A percentile compares a stretch with the other conserved stretches of the same genome.
Evolutionary conservation across 1,284 basidiomycete species (phyloP).

Genomic region (Leccinum fallax): DNA sequence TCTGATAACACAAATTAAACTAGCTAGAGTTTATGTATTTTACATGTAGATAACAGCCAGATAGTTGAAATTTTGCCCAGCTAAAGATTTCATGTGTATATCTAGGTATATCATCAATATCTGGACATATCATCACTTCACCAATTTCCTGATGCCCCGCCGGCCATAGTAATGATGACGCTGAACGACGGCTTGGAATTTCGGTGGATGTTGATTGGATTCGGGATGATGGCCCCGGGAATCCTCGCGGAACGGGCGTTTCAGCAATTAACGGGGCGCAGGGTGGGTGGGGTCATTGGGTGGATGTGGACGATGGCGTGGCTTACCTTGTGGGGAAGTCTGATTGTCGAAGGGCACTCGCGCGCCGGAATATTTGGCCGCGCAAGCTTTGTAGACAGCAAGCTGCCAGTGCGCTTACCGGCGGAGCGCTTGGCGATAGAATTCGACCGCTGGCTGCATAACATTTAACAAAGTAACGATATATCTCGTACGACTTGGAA

Average conservation of each 20-base stretch:
- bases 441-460: conserved; percentile 15
- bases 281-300: conserved; percentile 49
- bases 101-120: too few species aligned
- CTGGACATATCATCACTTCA: too few species aligned
- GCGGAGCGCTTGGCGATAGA: conserved; percentile 13
- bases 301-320: conserved; percentile 54
- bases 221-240: conserved; percentile 51
- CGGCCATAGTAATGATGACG: conserved; percentile 54
- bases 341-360: conserved; percentile 46
- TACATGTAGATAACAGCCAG: too few species aligned
- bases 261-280: conserved; percentile 41
- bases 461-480: neutral
- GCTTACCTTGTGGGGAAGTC: conserved; percentile 48
- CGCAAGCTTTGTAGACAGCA: neutral
- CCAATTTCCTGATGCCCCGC: too few species aligned
- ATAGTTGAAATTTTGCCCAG: too few species aligned
- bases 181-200: conserved; percentile 54
- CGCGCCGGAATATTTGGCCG: neutral
- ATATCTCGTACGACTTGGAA: neutral
- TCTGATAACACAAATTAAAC: too few species aligned
- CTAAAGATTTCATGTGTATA: too few species aligned
- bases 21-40: too few species aligned
- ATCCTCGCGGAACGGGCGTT: conserved; percentile 52
- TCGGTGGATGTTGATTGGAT: conserved; percentile 26
- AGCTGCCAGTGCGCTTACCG: conserved; percentile 13